Evolutionary conservation across 176 grass and related monocot species (phyloP).

Genomic region (Musa beccarii): DNA sequence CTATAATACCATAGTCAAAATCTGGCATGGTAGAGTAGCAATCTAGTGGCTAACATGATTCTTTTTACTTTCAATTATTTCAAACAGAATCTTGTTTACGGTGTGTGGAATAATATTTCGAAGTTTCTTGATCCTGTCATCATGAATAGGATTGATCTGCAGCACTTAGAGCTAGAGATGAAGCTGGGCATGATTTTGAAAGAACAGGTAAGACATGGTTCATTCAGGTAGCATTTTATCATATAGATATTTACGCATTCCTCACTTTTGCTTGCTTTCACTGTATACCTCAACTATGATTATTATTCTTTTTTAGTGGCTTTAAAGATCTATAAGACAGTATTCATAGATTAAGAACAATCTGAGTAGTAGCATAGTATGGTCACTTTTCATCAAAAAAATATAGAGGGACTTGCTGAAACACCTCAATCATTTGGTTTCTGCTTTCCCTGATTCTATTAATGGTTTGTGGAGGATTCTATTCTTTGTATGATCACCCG

Average conservation of each 20-base stretch:
- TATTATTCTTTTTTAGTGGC: too few species aligned
- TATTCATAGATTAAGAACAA: too few species aligned
- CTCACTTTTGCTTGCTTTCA: too few species aligned
- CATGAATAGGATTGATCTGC: slow-evolving; percentile 56
- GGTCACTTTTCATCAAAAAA: too few species aligned
- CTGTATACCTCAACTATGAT: too few species aligned
- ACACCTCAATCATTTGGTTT: too few species aligned
- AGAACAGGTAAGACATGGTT: slow-evolving; percentile 61
- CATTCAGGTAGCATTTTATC: not conserved
- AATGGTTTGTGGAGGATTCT: too few species aligned
- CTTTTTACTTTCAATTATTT: slow-evolving; percentile 33
- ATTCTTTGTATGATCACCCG: too few species aligned
- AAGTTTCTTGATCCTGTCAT: slow-evolving; percentile 58
- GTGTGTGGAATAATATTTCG: slow-evolving; percentile 55
- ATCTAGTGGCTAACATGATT: slow-evolving; percentile 9
- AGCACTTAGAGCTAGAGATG: slow-evolving; percentile 57
- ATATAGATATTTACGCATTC: not conserved
- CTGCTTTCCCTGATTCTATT: too few species aligned
- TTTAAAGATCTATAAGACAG: too few species aligned
- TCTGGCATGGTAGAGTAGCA: not conserved
- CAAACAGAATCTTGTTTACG: slow-evolving; percentile 66
- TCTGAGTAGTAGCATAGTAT: too few species aligned
- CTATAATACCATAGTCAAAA: not conserved
- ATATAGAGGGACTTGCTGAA: too few species aligned
- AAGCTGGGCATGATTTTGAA: slow-evolving; percentile 62